A percentile compares a stretch with the other conserved stretches of the same genome.
These are phyloP conservation scores for Moesziomyces globuligerus DNA, from an alignment of 1,284 basidiomycete genomes.

Conservation along the genomic window DNA sequence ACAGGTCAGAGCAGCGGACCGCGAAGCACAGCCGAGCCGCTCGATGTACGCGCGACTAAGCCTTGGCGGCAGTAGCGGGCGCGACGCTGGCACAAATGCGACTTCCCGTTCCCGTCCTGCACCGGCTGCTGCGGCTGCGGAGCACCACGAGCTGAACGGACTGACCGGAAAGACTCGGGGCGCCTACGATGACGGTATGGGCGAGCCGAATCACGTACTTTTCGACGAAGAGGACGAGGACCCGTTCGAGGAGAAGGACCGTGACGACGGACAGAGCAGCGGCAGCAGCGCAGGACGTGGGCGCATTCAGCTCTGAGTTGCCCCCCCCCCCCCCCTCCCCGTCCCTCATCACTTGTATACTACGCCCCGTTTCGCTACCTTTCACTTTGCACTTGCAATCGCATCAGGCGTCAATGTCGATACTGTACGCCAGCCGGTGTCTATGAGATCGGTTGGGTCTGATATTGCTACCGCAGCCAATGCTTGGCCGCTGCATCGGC, in stretches of 20 bases:
- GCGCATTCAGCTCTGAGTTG: constrained; percentile 20
- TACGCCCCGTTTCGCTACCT: neutral
- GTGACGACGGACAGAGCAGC: constrained; percentile 20
- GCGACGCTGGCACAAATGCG: neutral
- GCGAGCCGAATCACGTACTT: constrained; percentile 38
- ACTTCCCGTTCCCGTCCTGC: too few relatives aligned
- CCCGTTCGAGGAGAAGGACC: constrained; percentile 48
- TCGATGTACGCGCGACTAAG: constrained; percentile 42
- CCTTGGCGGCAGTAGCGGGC: constrained; percentile 6
- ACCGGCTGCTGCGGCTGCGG: neutral
- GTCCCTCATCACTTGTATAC: neutral
- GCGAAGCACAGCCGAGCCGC: constrained; percentile 21
- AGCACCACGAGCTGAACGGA: constrained; percentile 36
- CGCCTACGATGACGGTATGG: constrained; percentile 6
- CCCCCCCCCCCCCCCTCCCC: too few relatives aligned
- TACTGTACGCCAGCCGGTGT: too few relatives aligned
- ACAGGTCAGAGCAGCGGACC: constrained; percentile 22
- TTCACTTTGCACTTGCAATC: neutral
- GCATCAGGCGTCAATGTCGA: constrained; percentile 7
- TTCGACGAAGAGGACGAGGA: constrained; percentile 56
- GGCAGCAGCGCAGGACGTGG: constrained; percentile 12
- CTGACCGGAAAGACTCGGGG: constrained; percentile 6
- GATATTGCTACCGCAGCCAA: too few relatives aligned
- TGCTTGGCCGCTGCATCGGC: too few relatives aligned
- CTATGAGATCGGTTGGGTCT: too few relatives aligned